These are phyloP conservation scores for Ulota crispa DNA, from an alignment of 225 moss, liverwort and hornwort species.

Conservation along the genomic window DNA sequence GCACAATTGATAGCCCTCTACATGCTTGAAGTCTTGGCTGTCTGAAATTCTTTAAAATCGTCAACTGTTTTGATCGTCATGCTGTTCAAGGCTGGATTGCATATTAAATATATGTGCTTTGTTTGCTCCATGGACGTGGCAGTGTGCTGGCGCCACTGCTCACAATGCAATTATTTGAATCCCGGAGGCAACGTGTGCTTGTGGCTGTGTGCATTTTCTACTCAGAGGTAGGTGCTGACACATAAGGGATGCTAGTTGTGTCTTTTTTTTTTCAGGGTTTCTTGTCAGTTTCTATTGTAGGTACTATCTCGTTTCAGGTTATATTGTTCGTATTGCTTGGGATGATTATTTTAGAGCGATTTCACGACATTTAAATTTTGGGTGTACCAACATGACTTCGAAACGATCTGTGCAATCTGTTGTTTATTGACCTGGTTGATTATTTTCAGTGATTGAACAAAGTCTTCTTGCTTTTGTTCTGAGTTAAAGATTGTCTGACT, in stretches of 20 bases:
- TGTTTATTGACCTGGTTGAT: background rate
- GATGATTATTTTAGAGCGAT: constrained; percentile 8
- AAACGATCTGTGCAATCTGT: background rate
- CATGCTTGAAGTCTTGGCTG: constrained; percentile 1
- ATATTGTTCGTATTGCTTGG: background rate
- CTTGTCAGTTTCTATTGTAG: background rate
- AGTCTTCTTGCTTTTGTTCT: background rate
- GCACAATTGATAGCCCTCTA: constrained; percentile 1
- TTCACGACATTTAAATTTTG: constrained; percentile 2
- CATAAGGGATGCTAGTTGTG: background rate
- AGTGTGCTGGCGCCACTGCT: constrained; percentile 95
- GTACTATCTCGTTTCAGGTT: too few species aligned
- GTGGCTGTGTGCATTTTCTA: constrained; percentile 93
- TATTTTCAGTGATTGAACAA: background rate
- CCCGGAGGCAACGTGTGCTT: constrained; percentile 96
- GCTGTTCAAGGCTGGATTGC: constrained; percentile 14
- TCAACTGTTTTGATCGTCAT: constrained; percentile 2
- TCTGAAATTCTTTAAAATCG: background rate
- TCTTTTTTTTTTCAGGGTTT: background rate
- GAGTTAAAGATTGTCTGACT: constrained; percentile 17
- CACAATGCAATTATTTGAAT: constrained; percentile 90
- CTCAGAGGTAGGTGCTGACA: constrained; percentile 66
- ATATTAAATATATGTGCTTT: constrained; percentile 19
- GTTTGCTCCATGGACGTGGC: constrained; percentile 29
- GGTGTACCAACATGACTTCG: constrained; percentile 1